Base-by-base conservation (phyloP, 106 monocot species). In the Acorus calamus region DNA sequence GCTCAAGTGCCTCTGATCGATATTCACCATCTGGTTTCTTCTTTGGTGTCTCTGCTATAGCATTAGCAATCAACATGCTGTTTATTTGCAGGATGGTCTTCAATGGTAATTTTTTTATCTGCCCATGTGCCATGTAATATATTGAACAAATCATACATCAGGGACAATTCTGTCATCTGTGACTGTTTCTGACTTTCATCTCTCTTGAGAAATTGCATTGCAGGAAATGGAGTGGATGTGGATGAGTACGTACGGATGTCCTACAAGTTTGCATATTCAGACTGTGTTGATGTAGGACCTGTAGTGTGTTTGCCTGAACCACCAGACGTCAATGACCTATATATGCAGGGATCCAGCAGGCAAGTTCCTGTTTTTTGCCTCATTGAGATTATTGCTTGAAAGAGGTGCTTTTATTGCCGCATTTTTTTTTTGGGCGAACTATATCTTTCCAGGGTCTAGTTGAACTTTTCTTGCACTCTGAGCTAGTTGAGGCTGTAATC, bases 11-110 rank as follows among this genome's bases (percentile, higher is more conserved):
- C 4, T 76, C 90, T 12, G 82, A 96, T 62, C 68, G 78, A 68
- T 90, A 90, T 71, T 96, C 94, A 50, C 78, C 94, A 60, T 91
- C 94, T 64, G 94, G 94, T 43, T 91, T 96, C 62, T 96, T 91
- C 76, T 96, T 96, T 80, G 94, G 94, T 50, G 85, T 96, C 0
- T 90, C 94, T 57, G 86, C 87, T 11, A 75, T 96, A 70, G 84
- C 90, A 47, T 56, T 96, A 55, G 94, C 94, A 43, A 85, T 96
- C 56, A 96, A 96, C 71, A 87, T 96, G 84, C 84, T 96, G 60
- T 96, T 96, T 59, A 85, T 96, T 61, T 90, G 90, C 80, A 86
- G 82, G 63, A 91, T 96, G 74, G 87, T 91, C 61, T 96, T 91
- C 59, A 85, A 74, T 79, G 94, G 94, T 96, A 90, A 69, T 50